A percentile compares a stretch with the other conserved stretches of the same genome.
Evolutionary conservation across 768 basidiomycete genomes (phyloP).

Genomic region (Lepiota venenata): DNA sequence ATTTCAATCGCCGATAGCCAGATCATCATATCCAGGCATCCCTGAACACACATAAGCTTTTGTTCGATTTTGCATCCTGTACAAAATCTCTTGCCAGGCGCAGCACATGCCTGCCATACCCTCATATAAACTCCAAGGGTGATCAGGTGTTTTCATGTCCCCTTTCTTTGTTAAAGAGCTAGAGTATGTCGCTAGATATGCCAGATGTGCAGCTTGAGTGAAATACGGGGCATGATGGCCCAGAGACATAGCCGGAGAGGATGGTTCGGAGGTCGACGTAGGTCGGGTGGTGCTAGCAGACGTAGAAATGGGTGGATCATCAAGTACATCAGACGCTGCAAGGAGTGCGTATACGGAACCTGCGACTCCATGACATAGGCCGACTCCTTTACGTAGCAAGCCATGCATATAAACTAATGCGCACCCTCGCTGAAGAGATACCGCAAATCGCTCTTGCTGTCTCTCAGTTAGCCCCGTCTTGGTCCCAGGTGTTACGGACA

Average conservation of each 20-base stretch:
- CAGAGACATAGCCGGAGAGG: not conserved
- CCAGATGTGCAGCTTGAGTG: conserved; percentile 42
- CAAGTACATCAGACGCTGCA: conserved; percentile 42
- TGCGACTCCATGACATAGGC: conserved; percentile 55
- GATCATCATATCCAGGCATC: conserved; percentile 42
- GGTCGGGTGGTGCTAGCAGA: not conserved
- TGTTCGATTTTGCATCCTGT: conserved; percentile 21
- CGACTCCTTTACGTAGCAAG: conserved; percentile 53
- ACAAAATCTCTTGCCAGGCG: conserved; percentile 47
- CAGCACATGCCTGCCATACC: conserved; percentile 58
- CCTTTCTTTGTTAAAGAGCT: conserved; percentile 29
- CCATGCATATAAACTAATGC: conserved; percentile 44
- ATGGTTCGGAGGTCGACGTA: not conserved
- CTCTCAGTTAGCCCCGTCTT: conserved; percentile 19
- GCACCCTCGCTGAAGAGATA: conserved; percentile 36
- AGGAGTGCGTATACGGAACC: conserved; percentile 54
- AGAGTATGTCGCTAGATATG: conserved; percentile 37
- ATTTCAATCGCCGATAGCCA: conserved; percentile 11
- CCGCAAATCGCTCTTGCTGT: conserved; percentile 24
- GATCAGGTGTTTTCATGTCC: conserved; percentile 45
- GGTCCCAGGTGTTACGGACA: conserved; percentile 18
- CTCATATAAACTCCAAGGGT: conserved; percentile 55
- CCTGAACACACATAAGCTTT: conserved; percentile 22
- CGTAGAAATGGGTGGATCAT: conserved; percentile 15
- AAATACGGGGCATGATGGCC: conserved; percentile 24